Base-by-base conservation (phyloP, 805 yeast species). In the Candida dajiaensis region DNA sequence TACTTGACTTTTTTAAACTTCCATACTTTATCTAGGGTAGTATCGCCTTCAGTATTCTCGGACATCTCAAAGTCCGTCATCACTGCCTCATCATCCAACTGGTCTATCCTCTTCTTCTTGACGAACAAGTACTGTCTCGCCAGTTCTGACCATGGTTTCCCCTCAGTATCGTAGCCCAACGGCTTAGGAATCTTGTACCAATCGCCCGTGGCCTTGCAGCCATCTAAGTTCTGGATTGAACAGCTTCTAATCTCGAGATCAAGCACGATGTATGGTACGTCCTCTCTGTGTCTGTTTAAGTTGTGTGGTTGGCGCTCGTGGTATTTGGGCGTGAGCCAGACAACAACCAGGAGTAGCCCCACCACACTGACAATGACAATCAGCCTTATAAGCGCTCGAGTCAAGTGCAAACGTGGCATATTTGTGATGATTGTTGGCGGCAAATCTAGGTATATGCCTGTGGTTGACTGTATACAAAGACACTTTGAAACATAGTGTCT, bases 1-100 rank as follows among this genome's bases (percentile, higher is more conserved):
- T 46, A 53, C 26, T 37, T 36, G 12, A 83, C 86, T 8, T 86
- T 56, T n/a, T 74, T 86, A 8, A 80, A 75, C 7, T 83, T 62
- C 1, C 80, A 69, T 21, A 23, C 47, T 13, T 10, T 23, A 4
- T 42, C 41, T 7, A 11, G 13, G 10, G 18, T 20, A 7, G 12
- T 16, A 2, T 35, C 42, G n/a, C 46, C 40, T 3, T 43, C 38
- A 5, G 47, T 49, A 43, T 48, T 43, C 23, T 43, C 23, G 19
- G 35, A 9, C n/a, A 40, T 43, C 13, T 39, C 23, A 8, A 42
- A 12, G 21, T 19, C 25, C 8, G 23, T 25, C 4, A 52, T 13
- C 2, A 47, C 55, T 12, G 28, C 15, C 10, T 50, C 54, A 6
- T 23, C 12, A 4, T 20, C 16, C 2, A 50, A n/a, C 1, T 45